phyloP scores from a whole-genome alignment of 148 eudicot species.

The Diospyros kaki region DNA sequence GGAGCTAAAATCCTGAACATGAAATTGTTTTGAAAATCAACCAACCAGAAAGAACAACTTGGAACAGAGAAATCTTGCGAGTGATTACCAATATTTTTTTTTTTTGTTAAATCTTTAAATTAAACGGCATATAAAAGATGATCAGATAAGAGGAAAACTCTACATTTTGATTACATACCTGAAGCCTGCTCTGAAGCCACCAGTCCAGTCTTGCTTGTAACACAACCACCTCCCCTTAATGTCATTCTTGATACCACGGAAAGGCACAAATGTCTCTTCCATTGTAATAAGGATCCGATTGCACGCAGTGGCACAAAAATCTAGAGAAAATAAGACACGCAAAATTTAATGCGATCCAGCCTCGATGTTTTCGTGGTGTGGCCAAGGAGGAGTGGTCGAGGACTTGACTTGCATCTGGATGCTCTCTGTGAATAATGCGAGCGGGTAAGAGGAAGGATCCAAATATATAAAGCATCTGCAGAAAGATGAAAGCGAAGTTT shows the following conservation, averaged over 20 bases:
- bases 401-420: not conserved
- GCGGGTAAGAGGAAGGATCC: constrained; percentile 31
- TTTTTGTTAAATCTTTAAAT: too few species aligned
- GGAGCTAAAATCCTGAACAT: constrained; percentile 80
- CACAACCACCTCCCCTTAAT: constrained; percentile 61
- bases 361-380: too few species aligned
- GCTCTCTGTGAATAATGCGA: constrained; percentile 17
- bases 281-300: constrained; percentile 19
- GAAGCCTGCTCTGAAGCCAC: constrained; percentile 83
- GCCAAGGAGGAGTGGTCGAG: too few species aligned
- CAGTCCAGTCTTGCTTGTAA: constrained; percentile 87
- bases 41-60: not conserved
- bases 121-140: too few species aligned
- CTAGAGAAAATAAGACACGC: too few species aligned
- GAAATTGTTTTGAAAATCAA: not conserved
- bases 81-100: too few species aligned
- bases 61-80: too few species aligned
- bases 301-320: too few species aligned
- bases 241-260: constrained; percentile 82
- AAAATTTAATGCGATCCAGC: too few species aligned
- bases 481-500: too few species aligned
- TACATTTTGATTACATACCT: constrained; percentile 33
- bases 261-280: constrained; percentile 90
- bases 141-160: not conserved
- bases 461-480: constrained; percentile 28